phyloP scores from a whole-genome alignment of 1,284 basidiomycete species.

The Trichosporon ovoides region DNA sequence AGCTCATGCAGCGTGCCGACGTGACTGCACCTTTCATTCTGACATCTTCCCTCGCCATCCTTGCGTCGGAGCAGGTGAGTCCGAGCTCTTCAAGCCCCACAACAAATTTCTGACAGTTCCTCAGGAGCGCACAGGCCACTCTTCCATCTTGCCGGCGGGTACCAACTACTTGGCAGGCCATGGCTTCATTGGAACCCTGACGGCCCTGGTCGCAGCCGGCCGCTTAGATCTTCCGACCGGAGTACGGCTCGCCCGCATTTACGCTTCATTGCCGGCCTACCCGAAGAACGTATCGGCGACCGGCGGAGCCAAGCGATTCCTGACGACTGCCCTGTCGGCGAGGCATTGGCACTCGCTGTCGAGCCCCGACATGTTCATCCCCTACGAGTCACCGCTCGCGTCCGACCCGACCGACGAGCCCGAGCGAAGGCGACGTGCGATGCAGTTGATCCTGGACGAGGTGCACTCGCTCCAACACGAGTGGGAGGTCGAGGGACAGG shows the following conservation, averaged over 20 bases:
- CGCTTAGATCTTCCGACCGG: conserved; percentile 42
- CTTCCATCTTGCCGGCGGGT: conserved; percentile 34
- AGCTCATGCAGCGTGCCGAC: conserved; percentile 45
- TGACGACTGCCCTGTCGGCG: conserved; percentile 44
- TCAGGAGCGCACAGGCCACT: conserved; percentile 32
- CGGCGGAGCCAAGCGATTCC: conserved; percentile 21
- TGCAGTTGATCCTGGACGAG: conserved; percentile 47
- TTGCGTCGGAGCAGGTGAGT: conserved; percentile 43
- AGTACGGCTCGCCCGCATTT: conserved; percentile 43
- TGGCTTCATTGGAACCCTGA: conserved; percentile 47
- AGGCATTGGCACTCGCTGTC: conserved; percentile 45
- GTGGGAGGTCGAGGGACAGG: conserved; percentile 32
- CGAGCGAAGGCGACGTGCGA: conserved; percentile 35
- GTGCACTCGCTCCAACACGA: conserved; percentile 39
- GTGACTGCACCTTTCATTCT: conserved; percentile 47
- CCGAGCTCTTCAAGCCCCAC: not conserved
- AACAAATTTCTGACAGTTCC: conserved; percentile 1
- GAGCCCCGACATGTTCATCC: conserved; percentile 32
- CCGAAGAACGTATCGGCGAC: conserved; percentile 19
- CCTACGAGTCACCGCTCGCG: conserved; percentile 23
- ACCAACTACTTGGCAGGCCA: conserved; percentile 46
- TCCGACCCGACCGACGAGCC: conserved; percentile 21
- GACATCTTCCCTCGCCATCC: conserved; percentile 44
- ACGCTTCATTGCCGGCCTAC: conserved; percentile 34
- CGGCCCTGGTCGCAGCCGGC: conserved; percentile 45